Conservation (phyloP, 1,284 basidiomycete species). For the Thecaphora thlaspeos region DNA sequence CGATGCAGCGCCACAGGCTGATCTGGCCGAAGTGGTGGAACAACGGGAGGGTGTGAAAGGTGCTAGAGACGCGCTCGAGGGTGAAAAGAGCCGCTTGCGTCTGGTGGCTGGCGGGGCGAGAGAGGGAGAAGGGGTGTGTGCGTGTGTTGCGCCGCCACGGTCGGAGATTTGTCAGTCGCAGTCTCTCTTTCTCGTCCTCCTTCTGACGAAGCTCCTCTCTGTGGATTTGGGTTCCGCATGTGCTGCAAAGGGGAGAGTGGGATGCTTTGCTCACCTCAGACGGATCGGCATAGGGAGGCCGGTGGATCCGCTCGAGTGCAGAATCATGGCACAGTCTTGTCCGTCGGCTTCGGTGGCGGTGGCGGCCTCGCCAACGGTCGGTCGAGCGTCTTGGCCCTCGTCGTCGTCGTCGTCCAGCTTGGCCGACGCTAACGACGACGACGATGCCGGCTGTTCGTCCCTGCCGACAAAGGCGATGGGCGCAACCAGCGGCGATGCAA, state of each 20-base stretch:
- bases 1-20: conserved; percentile 17
- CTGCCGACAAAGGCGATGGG: conserved; percentile 6
- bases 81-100: conserved; percentile 12
- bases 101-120: conserved; percentile 6
- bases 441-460: conserved; percentile 5
- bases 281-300: conserved; percentile 28
- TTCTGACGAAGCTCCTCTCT: not conserved
- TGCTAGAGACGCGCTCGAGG: conserved; percentile 14
- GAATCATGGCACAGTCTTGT: conserved; percentile 5
- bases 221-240: not conserved
- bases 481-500: conserved; percentile 1
- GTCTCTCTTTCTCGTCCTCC: too few relatives aligned
- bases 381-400: too few relatives aligned
- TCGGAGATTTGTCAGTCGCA: too few relatives aligned
- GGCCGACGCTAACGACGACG: conserved; percentile 7
- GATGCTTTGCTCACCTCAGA: conserved; percentile 1
- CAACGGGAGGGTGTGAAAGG: conserved; percentile 22
- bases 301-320: conserved; percentile 38
- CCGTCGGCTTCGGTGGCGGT: conserved; percentile 1
- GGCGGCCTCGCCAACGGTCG: conserved; percentile 10
- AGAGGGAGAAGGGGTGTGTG: too few relatives aligned
- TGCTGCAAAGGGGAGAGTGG: too few relatives aligned
- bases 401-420: too few relatives aligned
- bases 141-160: too few relatives aligned
- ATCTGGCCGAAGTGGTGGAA: conserved; percentile 31